These are phyloP conservation scores for Aegilops speltoides DNA, from an alignment of 176 grass and related monocot species.

Conservation along the genomic window DNA sequence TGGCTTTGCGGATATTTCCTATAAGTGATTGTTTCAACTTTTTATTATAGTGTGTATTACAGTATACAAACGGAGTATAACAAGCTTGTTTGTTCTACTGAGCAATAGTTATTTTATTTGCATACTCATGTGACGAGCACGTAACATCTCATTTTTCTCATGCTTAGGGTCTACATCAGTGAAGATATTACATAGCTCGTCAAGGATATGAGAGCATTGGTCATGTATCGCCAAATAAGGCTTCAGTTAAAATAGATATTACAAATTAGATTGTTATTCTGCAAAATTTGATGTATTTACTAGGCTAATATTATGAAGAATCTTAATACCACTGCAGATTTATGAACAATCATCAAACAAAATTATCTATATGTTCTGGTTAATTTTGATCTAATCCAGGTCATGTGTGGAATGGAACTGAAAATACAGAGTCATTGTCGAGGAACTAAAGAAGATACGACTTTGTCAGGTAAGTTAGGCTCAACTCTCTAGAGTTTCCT, in stretches of 20 bases:
- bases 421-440: slow-evolving; percentile 45
- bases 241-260: slow-evolving; percentile 70
- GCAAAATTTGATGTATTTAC: neutral
- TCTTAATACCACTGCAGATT: slow-evolving; percentile 53
- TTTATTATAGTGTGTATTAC: no score
- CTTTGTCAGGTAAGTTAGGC: slow-evolving; percentile 14
- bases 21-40: no score
- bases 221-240: slow-evolving; percentile 77
- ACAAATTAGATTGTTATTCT: neutral
- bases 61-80: no score
- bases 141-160: neutral
- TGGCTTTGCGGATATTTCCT: no score
- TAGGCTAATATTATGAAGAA: slow-evolving; percentile 49
- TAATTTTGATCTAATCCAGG: slow-evolving; percentile 3
- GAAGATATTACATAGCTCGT: slow-evolving; percentile 69
- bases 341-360: slow-evolving; percentile 54
- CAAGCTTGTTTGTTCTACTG: neutral
- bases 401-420: slow-evolving; percentile 46
- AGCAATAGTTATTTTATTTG: neutral
- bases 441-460: slow-evolving; percentile 60
- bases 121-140: neutral
- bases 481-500: slow-evolving; percentile 1
- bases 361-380: slow-evolving; percentile 21
- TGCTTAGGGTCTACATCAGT: slow-evolving; percentile 57
- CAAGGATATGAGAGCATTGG: slow-evolving; percentile 78